These are phyloP conservation scores for Zarea fungicola DNA, from an alignment of 2,329 filamentous ascomycete genomes.

Conservation along the genomic window DNA sequence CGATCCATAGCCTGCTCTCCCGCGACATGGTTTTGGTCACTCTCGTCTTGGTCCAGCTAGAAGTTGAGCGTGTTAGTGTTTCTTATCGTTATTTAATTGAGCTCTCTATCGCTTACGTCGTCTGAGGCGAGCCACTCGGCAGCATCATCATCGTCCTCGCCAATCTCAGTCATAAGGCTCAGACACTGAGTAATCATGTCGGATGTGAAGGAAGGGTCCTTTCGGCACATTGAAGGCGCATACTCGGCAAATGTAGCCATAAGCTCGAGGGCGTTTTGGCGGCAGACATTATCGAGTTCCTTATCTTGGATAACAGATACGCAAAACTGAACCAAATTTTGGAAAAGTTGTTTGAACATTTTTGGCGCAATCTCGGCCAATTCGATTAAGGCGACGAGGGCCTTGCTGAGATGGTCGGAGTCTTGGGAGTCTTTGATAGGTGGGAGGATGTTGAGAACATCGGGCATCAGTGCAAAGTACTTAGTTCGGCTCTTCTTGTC, in stretches of 20 bases:
- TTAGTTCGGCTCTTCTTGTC: constrained; percentile 82
- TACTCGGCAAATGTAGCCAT: constrained; percentile 98
- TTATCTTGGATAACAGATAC: constrained; percentile 94
- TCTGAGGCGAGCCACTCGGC: constrained; percentile 89
- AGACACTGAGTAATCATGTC: constrained; percentile 99
- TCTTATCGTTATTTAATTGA: neutral
- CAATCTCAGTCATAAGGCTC: constrained; percentile 96
- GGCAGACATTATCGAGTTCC: constrained; percentile 80
- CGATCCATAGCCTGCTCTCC: constrained; percentile 98
- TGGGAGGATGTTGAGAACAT: constrained; percentile 89
- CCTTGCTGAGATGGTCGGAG: constrained; percentile 85
- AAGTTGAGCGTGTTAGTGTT: constrained; percentile 20
- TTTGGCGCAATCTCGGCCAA: constrained; percentile 90
- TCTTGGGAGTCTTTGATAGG: constrained; percentile 90
- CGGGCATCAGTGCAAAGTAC: constrained; percentile 81
- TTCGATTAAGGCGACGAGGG: constrained; percentile 86
- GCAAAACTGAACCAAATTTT: constrained; percentile 86
- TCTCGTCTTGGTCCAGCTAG: constrained; percentile 88
- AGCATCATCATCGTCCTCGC: constrained; percentile 89
- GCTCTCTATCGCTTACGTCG: constrained; percentile 56
- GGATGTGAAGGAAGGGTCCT: constrained; percentile 82
- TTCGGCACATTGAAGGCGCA: constrained; percentile 88
- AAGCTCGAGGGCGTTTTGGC: constrained; percentile 91
- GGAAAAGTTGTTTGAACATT: constrained; percentile 97
- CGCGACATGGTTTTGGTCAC: constrained; percentile 93